Conservation (phyloP, 2,329 filamentous ascomycete genomes). For the Zalaria obscura region DNA sequence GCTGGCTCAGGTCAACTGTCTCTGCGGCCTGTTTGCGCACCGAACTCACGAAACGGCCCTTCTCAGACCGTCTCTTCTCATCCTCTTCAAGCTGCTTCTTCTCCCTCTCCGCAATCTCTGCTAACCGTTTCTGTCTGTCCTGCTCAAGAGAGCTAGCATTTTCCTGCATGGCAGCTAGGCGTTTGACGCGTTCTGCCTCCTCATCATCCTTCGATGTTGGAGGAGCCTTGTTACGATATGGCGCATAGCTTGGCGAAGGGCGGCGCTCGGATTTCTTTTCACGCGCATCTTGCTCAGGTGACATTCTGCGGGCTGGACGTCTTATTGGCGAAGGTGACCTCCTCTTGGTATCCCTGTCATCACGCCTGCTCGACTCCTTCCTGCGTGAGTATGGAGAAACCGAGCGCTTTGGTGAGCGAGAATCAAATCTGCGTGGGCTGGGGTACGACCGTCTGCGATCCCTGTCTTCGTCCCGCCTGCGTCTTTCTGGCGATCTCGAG, state of each 20-base stretch:
- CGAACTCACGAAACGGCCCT: slow-evolving; percentile 20
- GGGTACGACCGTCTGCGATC: slow-evolving; percentile 4
- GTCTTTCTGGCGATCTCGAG: slow-evolving; percentile 24
- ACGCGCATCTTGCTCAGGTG: slow-evolving; percentile 8
- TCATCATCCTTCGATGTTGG: slow-evolving; percentile 2
- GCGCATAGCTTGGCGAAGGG: slow-evolving; percentile 4
- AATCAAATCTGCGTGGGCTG: slow-evolving; percentile 4
- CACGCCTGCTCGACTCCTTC: not conserved
- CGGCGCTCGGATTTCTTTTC: slow-evolving; percentile 5
- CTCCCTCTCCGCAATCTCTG: slow-evolving; percentile 52
- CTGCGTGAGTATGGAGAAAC: slow-evolving; percentile 1
- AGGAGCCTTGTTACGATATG: not conserved
- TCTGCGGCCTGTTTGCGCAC: slow-evolving; percentile 17
- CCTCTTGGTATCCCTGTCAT: slow-evolving; percentile 1
- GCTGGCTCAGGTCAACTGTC: slow-evolving; percentile 4
- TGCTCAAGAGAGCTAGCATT: slow-evolving; percentile 47
- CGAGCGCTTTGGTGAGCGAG: slow-evolving; percentile 7
- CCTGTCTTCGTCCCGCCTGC: slow-evolving; percentile 13
- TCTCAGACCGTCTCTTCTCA: slow-evolving; percentile 29
- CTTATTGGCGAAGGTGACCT: not conserved
- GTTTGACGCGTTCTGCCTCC: slow-evolving; percentile 20
- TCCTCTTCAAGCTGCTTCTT: slow-evolving; percentile 51
- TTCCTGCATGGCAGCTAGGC: slow-evolving; percentile 25
- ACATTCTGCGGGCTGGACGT: slow-evolving; percentile 8
- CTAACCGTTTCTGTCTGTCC: slow-evolving; percentile 55